Percentiles rank a stretch among this genome's conserved stretches.
These are phyloP conservation scores for Hypoxylon sp. DNA, from an alignment of 2,329 filamentous ascomycete species.

Conservation along the genomic window DNA sequence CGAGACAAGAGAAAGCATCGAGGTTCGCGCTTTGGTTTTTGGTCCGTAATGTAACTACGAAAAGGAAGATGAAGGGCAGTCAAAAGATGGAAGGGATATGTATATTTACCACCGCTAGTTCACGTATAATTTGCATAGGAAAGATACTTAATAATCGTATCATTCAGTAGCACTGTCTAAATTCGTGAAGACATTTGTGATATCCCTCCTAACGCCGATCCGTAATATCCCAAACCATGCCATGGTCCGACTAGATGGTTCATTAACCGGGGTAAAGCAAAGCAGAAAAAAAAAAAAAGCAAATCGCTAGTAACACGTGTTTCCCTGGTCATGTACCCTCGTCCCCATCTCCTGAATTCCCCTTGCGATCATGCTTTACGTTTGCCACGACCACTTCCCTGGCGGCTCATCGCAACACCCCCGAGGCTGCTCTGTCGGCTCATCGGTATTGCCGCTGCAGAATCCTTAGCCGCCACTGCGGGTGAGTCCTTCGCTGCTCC, in stretches of 20 bases:
- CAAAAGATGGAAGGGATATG: too few relatives aligned
- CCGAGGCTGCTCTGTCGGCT: constrained; percentile 68
- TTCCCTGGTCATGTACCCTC: not conserved
- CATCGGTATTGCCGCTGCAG: constrained; percentile 60
- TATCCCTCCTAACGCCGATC: not conserved
- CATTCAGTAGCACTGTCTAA: not conserved
- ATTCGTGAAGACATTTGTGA: not conserved
- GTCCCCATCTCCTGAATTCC: not conserved
- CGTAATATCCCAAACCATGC: not conserved
- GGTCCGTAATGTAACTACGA: constrained; percentile 59
- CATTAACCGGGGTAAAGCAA: not conserved
- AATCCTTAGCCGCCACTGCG: constrained; percentile 36
- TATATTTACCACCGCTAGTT: not conserved
- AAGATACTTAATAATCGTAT: not conserved
- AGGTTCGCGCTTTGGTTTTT: constrained; percentile 88
- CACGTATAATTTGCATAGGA: not conserved
- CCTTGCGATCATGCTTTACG: constrained; percentile 40
- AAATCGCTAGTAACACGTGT: not conserved
- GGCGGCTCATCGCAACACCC: constrained; percentile 68
- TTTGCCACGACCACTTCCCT: constrained; percentile 61
- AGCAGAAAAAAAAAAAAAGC: not conserved
- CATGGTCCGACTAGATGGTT: not conserved
- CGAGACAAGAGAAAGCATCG: constrained; percentile 84
- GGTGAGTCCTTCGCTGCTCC: constrained; percentile 41
- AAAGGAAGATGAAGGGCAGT: too few relatives aligned